phyloP scores from a whole-genome alignment of 805 yeast species.

The Clavispora santaluciae region DNA sequence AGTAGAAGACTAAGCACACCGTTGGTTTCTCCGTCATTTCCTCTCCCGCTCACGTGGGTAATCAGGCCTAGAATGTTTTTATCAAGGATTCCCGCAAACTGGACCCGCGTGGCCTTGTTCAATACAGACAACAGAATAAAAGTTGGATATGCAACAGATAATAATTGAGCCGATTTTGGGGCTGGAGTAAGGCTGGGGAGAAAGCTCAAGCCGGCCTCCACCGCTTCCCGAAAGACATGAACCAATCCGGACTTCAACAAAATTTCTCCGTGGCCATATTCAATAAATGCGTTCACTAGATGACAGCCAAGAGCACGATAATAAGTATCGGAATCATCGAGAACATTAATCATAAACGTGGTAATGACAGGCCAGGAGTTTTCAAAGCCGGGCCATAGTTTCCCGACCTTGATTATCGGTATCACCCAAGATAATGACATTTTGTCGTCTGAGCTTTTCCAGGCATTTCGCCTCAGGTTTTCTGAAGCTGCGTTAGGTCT shows the following conservation, averaged over 20 bases:
- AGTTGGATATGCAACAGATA: constrained; percentile 21
- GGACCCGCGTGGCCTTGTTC: constrained; percentile 1
- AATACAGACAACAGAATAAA: constrained; percentile 10
- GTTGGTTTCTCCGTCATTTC: constrained; percentile 10
- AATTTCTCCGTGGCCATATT: constrained; percentile 4
- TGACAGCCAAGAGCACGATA: constrained; percentile 24
- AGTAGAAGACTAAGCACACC: constrained; percentile 15
- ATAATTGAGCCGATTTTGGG: constrained; percentile 16
- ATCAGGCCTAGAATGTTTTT: constrained; percentile 21
- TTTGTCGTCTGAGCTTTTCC: constrained; percentile 23
- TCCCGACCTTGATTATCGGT: constrained; percentile 14
- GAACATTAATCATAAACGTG: constrained; percentile 29
- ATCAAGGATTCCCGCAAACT: constrained; percentile 22
- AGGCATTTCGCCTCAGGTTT: constrained; percentile 21
- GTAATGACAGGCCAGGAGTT: constrained; percentile 23
- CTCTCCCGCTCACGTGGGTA: constrained; percentile 18
- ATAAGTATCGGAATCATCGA: constrained; percentile 29
- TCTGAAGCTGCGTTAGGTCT: constrained; percentile 8
- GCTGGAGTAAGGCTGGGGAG: constrained; percentile 24
- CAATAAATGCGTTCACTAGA: constrained; percentile 15
- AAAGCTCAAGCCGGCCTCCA: constrained; percentile 21
- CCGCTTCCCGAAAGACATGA: constrained; percentile 22
- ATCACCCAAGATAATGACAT: constrained; percentile 24
- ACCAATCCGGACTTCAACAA: constrained; percentile 23
- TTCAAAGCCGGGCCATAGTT: constrained; percentile 5